These are phyloP conservation scores for Exophiala phaeomuriformis DNA, from an alignment of 2,329 filamentous ascomycete species.

Conservation along the genomic window DNA sequence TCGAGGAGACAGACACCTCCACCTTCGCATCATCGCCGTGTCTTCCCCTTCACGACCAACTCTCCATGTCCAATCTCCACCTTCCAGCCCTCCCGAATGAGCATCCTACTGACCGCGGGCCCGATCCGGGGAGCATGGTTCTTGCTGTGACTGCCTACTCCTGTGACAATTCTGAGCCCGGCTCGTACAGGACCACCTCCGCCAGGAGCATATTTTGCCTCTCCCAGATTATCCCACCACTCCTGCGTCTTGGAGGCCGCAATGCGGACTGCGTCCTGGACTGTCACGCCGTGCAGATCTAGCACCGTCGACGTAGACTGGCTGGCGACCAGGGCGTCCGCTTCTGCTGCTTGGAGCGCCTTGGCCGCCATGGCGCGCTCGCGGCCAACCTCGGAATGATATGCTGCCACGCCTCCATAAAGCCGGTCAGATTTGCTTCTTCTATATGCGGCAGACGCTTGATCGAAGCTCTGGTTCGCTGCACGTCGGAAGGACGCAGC, in stretches of 20 bases:
- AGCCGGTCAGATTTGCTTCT: slow-evolving; percentile 62
- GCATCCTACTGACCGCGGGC: slow-evolving; percentile 67
- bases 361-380: slow-evolving; percentile 55
- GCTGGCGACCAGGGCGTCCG: slow-evolving; percentile 60
- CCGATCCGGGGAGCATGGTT: slow-evolving; percentile 69
- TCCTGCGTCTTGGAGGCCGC: slow-evolving; percentile 56
- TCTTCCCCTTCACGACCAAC: slow-evolving; percentile 59
- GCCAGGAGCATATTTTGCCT: slow-evolving; percentile 49
- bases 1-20: not conserved
- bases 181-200: slow-evolving; percentile 41
- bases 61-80: slow-evolving; percentile 64
- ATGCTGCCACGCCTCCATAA: slow-evolving; percentile 66
- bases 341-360: slow-evolving; percentile 55
- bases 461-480: slow-evolving; percentile 46
- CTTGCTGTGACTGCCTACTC: slow-evolving; percentile 68
- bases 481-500: slow-evolving; percentile 43
- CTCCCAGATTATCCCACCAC: slow-evolving; percentile 73
- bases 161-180: slow-evolving; percentile 71
- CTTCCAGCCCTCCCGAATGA: slow-evolving; percentile 76
- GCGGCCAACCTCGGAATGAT: slow-evolving; percentile 65
- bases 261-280: slow-evolving; percentile 74
- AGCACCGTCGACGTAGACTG: slow-evolving; percentile 57
- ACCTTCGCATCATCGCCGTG: slow-evolving; percentile 11
- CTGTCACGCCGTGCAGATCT: slow-evolving; percentile 78
- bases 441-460: slow-evolving; percentile 53